Base-by-base conservation (phyloP, 2,329 filamentous ascomycete species). In the Paecilomyces dactylethromorphus region DNA sequence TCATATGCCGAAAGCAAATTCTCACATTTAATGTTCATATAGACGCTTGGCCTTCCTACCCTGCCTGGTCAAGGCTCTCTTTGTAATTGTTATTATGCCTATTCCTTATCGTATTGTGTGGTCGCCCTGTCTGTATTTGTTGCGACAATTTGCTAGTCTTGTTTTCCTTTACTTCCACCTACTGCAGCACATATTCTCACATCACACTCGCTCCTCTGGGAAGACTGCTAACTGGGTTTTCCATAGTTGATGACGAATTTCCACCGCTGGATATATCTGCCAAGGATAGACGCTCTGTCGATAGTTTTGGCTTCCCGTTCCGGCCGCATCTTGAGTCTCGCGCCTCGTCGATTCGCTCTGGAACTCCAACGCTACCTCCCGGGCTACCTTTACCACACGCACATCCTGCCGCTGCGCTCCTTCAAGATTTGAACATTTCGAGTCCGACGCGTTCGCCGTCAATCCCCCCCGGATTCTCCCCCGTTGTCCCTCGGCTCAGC, bases 231-330 rank as follows among this genome's bases (percentile, higher is more conserved):
- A 75, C 66, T 32, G 39, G 56, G 39, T 31, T 60, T 59, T 60
- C 60, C 66, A 66, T 71, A 74, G 77, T 78, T 61, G 73, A 78
- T 54, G 74, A 78, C 64, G 77, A 81, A 15, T 80, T 81, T 53
- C 77, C 78, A 29, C 78, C 78, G 54, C 68, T 80, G 22, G 76
- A 70, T n/a, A 64, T 67, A 8, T 66, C 71, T 12, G 56, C 68
- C n/a, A 75, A 73, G n/a, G 73, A 75, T 53, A 70, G 66, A 18
- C 65, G 68, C 18, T 60, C 72, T 2, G 64, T 72, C 22, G 70
- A 74, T 62, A 67, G 66, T 54, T 70, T 74, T 64, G 69, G 76
- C 56, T 70, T 75, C 60, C 63, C 74, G 12, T 70, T 65, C 49
- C 68, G 69, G 58, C 74, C 67, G 57, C 73, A 71, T 64, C 65